Base-by-base conservation (phyloP, 2,329 filamentous ascomycete genomes). In the Cephalotrichum gorgonifer region DNA sequence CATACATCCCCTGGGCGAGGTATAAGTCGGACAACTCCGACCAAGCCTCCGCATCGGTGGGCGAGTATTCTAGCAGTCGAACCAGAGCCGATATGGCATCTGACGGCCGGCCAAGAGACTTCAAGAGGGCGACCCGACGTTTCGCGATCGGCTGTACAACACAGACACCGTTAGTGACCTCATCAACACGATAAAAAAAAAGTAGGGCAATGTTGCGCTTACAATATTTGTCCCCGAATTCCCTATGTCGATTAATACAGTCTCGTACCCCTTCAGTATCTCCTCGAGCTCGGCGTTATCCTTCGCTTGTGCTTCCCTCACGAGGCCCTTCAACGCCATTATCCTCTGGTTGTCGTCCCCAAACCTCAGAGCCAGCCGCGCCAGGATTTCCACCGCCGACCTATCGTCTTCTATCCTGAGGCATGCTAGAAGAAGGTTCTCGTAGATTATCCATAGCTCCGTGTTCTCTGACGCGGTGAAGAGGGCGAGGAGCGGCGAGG, bases 41-140 rank as follows among this genome's bases (percentile, higher is more conserved):
- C 93, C 93, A 98, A 9, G 86, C 83, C 70, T 98, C 93, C 6
- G 85, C 83, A 68, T 98, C 93, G 2, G 87, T 95, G 2, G 93
- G 90, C 48, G 83, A 86, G 53, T 85, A 82, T 60, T 94, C 86
- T 43, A 98, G 71, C 26, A 97, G 74, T 50, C 82, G 75, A 53
- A 83, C 81, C 51, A 97, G 68, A 26, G 84, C 81, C 28, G 79
- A 69, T 42, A 90, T 85, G 1, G 93, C 87, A 54, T 96, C 88
- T 1, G 76, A 59, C 2, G 72, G 71, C 58, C 80, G 81, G 27
- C 81, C 82, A 64, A 94, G 74, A 26, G 84, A 85, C 56, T 82
- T 81, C 51, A 97, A 70, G 31, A 97, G 74, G 6, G 89, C 86
- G 52, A 91, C 79, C 43, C 86, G 80, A 53, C 93, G 78, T 70